phyloP scores from a whole-genome alignment of 371 early-diverging fungal species.

The Rhizomucor pusillus region DNA sequence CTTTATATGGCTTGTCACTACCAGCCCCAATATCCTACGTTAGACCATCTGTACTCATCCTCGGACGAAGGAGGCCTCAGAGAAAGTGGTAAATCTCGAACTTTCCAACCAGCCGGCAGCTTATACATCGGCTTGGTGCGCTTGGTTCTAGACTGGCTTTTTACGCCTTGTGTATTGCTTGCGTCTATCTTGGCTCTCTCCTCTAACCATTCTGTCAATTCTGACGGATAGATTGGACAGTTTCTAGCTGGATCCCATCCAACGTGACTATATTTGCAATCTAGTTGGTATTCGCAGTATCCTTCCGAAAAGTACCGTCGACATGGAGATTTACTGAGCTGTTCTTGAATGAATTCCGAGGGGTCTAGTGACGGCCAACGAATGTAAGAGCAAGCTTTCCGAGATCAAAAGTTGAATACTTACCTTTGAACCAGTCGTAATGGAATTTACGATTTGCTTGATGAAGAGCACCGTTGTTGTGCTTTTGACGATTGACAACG shows the following conservation, averaged over 20 bases:
- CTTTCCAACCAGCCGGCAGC: conserved; percentile 42
- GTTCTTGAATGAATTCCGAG: conserved; percentile 27
- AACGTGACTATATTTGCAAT: conserved; percentile 41
- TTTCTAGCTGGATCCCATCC: conserved; percentile 12
- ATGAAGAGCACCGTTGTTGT: conserved; percentile 35
- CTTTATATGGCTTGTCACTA: not conserved
- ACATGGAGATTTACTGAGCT: conserved; percentile 39
- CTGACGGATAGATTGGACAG: conserved; percentile 18
- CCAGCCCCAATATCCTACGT: conserved; percentile 28
- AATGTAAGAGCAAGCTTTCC: not conserved
- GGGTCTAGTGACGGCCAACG: conserved; percentile 18
- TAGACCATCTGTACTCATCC: conserved; percentile 29
- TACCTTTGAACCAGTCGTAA: conserved; percentile 49
- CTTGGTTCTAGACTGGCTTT: conserved; percentile 4
- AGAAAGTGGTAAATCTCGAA: conserved; percentile 37
- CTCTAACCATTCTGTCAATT: conserved; percentile 33
- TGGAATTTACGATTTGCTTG: conserved; percentile 31
- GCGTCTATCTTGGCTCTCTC: conserved; percentile 3
- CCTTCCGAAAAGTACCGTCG: conserved; percentile 21
- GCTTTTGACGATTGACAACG: conserved; percentile 38
- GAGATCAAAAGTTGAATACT: not conserved
- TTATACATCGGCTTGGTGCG: conserved; percentile 16
- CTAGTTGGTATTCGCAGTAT: conserved; percentile 33
- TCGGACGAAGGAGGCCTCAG: conserved; percentile 34
- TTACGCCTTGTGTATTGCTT: conserved; percentile 3